A percentile compares a stretch with the other conserved stretches of the same genome.
These are phyloP conservation scores for Cercospora sp. DNA, from an alignment of 2,329 filamentous ascomycete genomes.

Conservation along the genomic window DNA sequence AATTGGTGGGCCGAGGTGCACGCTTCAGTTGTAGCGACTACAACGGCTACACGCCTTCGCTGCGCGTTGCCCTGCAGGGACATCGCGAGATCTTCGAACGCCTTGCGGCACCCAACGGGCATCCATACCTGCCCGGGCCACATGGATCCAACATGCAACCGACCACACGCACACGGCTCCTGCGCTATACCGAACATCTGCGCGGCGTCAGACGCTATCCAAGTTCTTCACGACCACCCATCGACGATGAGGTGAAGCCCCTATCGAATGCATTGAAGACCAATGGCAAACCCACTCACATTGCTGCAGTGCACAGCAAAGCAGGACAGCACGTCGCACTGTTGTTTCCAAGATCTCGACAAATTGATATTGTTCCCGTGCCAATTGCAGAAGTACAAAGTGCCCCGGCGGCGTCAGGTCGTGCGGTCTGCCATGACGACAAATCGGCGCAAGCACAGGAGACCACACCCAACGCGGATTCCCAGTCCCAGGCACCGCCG, in stretches of 20 bases:
- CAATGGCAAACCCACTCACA: no score
- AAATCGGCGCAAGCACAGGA: not conserved
- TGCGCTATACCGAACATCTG: not conserved
- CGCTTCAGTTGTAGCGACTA: slow-evolving; percentile 56
- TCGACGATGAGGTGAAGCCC: not conserved
- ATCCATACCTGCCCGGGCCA: slow-evolving; percentile 68
- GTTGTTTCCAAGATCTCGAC: not conserved
- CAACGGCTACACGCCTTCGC: slow-evolving; percentile 78
- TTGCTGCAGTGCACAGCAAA: not conserved
- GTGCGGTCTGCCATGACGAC: not conserved
- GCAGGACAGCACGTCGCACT: not conserved
- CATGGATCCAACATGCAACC: not conserved
- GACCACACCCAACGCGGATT: not conserved
- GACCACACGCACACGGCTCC: not conserved
- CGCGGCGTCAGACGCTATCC: not conserved
- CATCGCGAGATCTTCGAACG: slow-evolving; percentile 74
- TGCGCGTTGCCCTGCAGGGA: slow-evolving; percentile 75
- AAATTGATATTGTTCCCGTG: not conserved
- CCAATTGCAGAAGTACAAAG: not conserved
- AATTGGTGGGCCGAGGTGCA: not conserved
- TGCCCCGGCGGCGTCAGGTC: not conserved
- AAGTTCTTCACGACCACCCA: not conserved
- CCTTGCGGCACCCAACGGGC: slow-evolving; percentile 68
- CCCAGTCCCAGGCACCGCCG: not conserved
- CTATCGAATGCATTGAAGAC: not conserved